These are phyloP conservation scores for Zygosaccharomyces pseudobailii DNA, from an alignment of 1,139 yeast genomes.

Conservation along the genomic window DNA sequence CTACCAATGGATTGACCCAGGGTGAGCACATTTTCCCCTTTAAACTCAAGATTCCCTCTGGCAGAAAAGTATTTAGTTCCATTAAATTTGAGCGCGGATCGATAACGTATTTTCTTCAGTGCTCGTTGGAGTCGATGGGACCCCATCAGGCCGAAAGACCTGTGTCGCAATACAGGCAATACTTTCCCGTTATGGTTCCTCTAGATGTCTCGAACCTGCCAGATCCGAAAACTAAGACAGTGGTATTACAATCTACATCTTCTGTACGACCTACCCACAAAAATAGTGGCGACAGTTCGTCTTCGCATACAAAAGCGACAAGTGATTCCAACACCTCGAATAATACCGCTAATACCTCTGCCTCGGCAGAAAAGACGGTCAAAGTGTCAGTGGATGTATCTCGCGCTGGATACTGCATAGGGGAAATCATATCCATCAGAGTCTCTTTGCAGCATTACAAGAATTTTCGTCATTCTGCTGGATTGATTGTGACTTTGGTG, in stretches of 20 bases:
- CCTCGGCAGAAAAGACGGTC: constrained; percentile 35
- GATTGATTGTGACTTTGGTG: constrained; percentile 73
- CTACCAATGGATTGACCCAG: constrained; percentile 47
- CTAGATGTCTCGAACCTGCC: constrained; percentile 66
- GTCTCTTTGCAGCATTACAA: constrained; percentile 64
- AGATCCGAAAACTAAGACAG: constrained; percentile 60
- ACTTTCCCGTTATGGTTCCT: constrained; percentile 62
- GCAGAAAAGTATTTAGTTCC: constrained; percentile 64
- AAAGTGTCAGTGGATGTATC: constrained; percentile 57
- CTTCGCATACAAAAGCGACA: constrained; percentile 22
- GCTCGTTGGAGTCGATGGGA: constrained; percentile 40
- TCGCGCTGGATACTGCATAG: constrained; percentile 67
- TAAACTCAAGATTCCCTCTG: constrained; percentile 66
- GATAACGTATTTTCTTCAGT: constrained; percentile 61
- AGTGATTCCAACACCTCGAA: constrained; percentile 17
- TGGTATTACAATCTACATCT: constrained; percentile 48
- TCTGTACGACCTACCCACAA: constrained; percentile 13
- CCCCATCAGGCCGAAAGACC: constrained; percentile 10
- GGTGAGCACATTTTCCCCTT: constrained; percentile 91
- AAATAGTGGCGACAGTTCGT: constrained; percentile 19
- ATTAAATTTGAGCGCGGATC: constrained; percentile 83
- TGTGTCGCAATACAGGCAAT: constrained; percentile 43
- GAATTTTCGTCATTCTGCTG: constrained; percentile 65
- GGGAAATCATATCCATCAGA: constrained; percentile 72
- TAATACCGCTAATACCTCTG: constrained; percentile 14